Evolutionary conservation across 1,284 basidiomycete species (phyloP), one percentile per base, ranked within the genome.

Genomic region (Boletellus dicymbophilus): DNA sequence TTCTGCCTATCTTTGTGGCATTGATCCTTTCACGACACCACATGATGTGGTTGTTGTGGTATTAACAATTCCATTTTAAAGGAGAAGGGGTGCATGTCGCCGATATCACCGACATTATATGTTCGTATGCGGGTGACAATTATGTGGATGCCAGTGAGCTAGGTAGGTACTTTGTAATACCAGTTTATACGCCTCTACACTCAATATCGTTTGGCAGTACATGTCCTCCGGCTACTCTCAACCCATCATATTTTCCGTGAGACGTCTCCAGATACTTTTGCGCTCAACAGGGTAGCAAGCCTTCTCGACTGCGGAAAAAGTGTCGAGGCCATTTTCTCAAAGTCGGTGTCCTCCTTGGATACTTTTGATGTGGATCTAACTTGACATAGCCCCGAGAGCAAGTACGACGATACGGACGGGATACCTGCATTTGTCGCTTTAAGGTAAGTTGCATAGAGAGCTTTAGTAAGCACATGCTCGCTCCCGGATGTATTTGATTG

Each of bases 231-330:
- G 31, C 72, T 90, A 18, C 76, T 90, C 26, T 83, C 85, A 13
- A 88, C 85, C 0, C 84, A 88, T 59, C 87, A 89, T 60, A 76
- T 88, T 44, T 72, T 85, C 25, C 72, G 76, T 28, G 87, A 90
- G 65, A 71, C 79, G 2, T 70, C 74, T 12, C 85, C 84, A 8
- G 79, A 88, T 58, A 79, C 82, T 2, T 90, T 90, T 57, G 74
- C 84, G 4, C 75, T 80, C 46, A 89, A 85, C 58, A 77, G 85
- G 18, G 73, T 88, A 45, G 82, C 83, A 2, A 81, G 80, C 6
- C 69, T 81, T n/a, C 68, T 89, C 7, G 84, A 88, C 58, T 82
- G 79, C 1, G 83, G 85, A 10, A 85, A 84, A 63, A 62, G 67
- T 3, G 67, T 71, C 28, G 53, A 62, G 4, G 67, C 70, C 10